phyloP scores from a whole-genome alignment of 768 basidiomycete genomes.

The Fomitopsis serialis region DNA sequence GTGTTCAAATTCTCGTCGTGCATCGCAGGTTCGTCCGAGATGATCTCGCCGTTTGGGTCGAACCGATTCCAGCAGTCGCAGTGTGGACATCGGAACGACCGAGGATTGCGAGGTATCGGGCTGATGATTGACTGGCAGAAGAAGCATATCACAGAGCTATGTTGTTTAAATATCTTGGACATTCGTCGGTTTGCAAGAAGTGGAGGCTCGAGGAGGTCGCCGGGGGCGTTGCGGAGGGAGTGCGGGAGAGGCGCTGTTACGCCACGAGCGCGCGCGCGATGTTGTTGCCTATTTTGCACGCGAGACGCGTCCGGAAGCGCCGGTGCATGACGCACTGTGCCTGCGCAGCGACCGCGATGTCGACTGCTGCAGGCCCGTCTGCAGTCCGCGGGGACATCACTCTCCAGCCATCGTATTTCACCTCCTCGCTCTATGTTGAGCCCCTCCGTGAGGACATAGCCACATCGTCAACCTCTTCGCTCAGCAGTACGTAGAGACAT shows the following conservation, averaged over 20 bases:
- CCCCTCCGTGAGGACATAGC: slow-evolving; percentile 61
- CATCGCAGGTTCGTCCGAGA: slow-evolving; percentile 87
- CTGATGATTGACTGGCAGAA: slow-evolving; percentile 55
- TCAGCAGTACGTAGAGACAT: slow-evolving; percentile 36
- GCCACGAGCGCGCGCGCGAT: slow-evolving; percentile 17
- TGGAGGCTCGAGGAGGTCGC: not conserved
- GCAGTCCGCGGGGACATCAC: slow-evolving; percentile 53
- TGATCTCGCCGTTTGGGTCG: slow-evolving; percentile 66
- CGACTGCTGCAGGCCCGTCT: slow-evolving; percentile 49
- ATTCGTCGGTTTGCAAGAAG: slow-evolving; percentile 10
- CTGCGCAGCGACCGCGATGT: slow-evolving; percentile 22
- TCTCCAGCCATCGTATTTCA: slow-evolving; percentile 74
- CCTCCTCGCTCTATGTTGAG: slow-evolving; percentile 67
- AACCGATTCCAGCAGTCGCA: slow-evolving; percentile 76
- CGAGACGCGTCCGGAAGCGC: not conserved
- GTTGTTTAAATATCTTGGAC: slow-evolving; percentile 46
- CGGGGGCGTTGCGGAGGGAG: slow-evolving; percentile 2
- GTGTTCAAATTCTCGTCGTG: slow-evolving; percentile 71
- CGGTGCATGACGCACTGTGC: not conserved
- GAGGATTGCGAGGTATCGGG: slow-evolving; percentile 40
- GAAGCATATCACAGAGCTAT: slow-evolving; percentile 52
- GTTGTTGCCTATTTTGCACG: slow-evolving; percentile 12
- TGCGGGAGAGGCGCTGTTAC: slow-evolving; percentile 5
- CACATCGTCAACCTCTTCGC: slow-evolving; percentile 47
- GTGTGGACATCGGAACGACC: slow-evolving; percentile 58